Base-by-base conservation (phyloP, 176 grass and related monocot genomes). In the Oryza glumipatula region DNA sequence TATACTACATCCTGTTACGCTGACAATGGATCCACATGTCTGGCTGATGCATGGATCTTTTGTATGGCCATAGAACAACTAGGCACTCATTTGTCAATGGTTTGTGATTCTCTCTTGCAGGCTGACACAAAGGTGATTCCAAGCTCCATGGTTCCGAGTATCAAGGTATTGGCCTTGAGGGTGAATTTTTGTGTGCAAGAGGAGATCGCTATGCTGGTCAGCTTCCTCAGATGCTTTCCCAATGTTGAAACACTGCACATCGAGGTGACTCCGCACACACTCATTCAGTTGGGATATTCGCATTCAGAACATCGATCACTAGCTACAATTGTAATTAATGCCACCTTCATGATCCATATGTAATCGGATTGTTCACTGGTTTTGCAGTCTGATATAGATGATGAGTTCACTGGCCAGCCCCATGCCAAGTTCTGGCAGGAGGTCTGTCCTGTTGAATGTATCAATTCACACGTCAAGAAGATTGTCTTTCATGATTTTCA, bases 201-300 rank as follows among this genome's bases (percentile, higher is more conserved):
- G 13, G 72, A 88, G 13, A 24, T 64, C 7, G 82, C 47, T 1
- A 21, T 88, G 86, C 11, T 88, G 39, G 12, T 32, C 66, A 82
- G 52, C 47, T 83, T 78, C 46, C 86, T 88, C 12, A 51, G 19
- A 76, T 83, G 86, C 73, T 88, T 88, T n/a, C 86, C 86, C 24
- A 82, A 71, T 4, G 21, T 88, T n/a, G 72, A 77, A 6, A 82
- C 11, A 2, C 65, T 88, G 49, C 65, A 88, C 21, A 70, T 83
- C 11, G 3, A 49, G 81, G 71, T 28, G 28, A 28, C 2, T 1
- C 2, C 28, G 2, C 28, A 28, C 28, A 2, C 28, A 28, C 28
- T 28, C 28, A 28, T 28, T 28, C 28, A 28, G 28, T 28, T 28
- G 28, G 28, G 28, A 28, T 28, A 2, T 28, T 28, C 28, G 28